phyloP scores from a whole-genome alignment of 768 basidiomycete genomes.

The Butyriboletus loyo region DNA sequence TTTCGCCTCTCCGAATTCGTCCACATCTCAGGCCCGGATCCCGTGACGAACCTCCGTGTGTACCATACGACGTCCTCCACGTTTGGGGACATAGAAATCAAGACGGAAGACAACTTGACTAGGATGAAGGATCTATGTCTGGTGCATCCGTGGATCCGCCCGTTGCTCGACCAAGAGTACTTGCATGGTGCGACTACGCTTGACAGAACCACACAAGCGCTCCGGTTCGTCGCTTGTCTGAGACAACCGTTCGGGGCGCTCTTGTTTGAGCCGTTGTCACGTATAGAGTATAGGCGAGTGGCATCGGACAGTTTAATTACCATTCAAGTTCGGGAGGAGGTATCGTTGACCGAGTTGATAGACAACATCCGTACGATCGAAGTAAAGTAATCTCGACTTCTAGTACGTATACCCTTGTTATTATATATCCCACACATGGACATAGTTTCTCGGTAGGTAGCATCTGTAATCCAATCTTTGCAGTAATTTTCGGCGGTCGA shows the following conservation, averaged over 20 bases:
- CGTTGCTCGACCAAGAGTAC: conserved; percentile 3
- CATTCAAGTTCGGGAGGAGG: not conserved
- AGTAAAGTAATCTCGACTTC: not conserved
- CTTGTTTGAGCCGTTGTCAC: not conserved
- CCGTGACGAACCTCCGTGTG: not conserved
- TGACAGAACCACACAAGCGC: not conserved
- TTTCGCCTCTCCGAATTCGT: not conserved
- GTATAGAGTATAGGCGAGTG: conserved; percentile 8
- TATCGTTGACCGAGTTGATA: not conserved
- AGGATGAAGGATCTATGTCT: not conserved
- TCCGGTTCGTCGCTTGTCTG: not conserved
- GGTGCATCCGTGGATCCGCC: conserved; percentile 12
- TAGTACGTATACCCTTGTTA: not conserved
- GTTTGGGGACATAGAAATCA: conserved; percentile 1
- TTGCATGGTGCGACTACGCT: not conserved
- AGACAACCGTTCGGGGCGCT: conserved; percentile 2
- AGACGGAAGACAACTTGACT: not conserved
- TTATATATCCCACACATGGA: not conserved
- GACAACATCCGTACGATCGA: not conserved
- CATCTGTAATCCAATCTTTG: not conserved
- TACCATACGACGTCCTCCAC: too few relatives aligned
- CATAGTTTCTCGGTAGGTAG: not conserved
- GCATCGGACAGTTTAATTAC: conserved; percentile 11
- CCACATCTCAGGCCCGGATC: too few relatives aligned
- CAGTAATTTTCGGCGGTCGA: too few relatives aligned